Evolutionary conservation across 495 filamentous ascomycete species (phyloP).

Genomic region (Symbiotaphrina buchneri): DNA sequence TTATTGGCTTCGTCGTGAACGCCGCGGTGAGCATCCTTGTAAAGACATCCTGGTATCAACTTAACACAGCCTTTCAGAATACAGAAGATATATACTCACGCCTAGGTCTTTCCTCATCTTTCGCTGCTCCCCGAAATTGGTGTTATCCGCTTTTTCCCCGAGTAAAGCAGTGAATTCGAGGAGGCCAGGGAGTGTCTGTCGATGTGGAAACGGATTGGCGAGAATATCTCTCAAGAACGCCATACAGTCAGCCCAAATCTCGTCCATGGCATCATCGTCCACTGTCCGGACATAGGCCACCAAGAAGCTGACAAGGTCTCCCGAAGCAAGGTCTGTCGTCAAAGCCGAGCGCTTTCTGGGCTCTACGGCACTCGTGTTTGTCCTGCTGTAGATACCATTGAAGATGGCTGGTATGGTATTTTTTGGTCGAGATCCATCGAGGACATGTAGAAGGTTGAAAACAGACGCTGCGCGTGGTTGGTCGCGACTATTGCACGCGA

Average conservation of each 20-base stretch:
- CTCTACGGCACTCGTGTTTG: conserved; percentile 63
- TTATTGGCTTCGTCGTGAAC: conserved; percentile 69
- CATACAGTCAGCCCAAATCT: conserved; percentile 93
- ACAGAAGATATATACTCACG: conserved; percentile 26
- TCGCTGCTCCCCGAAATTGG: conserved; percentile 87
- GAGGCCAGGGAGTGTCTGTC: conserved; percentile 70
- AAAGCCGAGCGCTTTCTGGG: conserved; percentile 62
- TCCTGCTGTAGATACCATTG: conserved; percentile 87
- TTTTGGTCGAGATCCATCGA: conserved; percentile 79
- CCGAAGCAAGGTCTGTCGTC: conserved; percentile 60
- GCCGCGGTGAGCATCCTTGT: conserved; percentile 69
- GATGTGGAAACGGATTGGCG: conserved; percentile 83
- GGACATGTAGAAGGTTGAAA: conserved; percentile 67
- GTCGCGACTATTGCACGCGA: conserved; percentile 11
- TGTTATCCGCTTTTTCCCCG: conserved; percentile 89
- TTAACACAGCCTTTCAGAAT: background rate
- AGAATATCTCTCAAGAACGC: conserved; percentile 77
- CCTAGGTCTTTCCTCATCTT: conserved; percentile 84
- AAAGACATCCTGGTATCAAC: conserved; percentile 50
- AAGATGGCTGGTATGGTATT: conserved; percentile 92
- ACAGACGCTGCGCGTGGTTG: conserved; percentile 22
- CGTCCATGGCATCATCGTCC: conserved; percentile 97
- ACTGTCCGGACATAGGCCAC: conserved; percentile 72
- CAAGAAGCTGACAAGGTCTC: conserved; percentile 67
- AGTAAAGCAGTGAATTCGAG: conserved; percentile 76